A percentile compares a stretch with the other conserved stretches of the same genome.
Evolutionary conservation across 192 early-diverging fungal species (phyloP).

Genomic region (Coemansia aciculifera): DNA sequence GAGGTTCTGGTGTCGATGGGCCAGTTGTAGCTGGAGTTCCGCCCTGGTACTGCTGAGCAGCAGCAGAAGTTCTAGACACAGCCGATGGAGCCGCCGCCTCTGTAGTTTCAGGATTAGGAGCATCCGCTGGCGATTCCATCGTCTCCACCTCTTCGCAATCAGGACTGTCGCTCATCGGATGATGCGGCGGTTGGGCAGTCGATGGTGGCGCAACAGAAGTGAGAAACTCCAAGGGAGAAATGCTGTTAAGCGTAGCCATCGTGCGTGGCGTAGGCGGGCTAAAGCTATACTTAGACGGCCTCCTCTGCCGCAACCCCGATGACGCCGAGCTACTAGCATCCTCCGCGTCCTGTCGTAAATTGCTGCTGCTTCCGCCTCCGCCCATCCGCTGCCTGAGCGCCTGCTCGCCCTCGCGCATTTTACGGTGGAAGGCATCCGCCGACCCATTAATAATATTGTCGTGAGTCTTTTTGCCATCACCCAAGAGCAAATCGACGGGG

Average conservation of each 20-base stretch:
- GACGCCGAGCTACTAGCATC: not conserved
- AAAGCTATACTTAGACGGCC: conserved; percentile 42
- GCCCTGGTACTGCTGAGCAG: not conserved
- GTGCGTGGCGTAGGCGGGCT: conserved; percentile 55
- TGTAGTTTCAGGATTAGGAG: not conserved
- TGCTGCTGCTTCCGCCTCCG: conserved; percentile 1
- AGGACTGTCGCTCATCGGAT: not conserved
- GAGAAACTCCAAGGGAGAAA: conserved; percentile 57
- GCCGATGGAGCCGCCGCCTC: not conserved
- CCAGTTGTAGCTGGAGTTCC: conserved; percentile 1
- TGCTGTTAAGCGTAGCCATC: conserved; percentile 49
- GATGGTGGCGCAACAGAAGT: not conserved
- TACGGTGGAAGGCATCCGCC: conserved; percentile 32
- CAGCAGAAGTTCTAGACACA: not conserved
- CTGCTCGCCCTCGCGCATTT: conserved; percentile 40
- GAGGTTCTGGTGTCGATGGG: conserved; percentile 6
- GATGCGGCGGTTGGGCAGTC: not conserved
- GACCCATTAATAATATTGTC: conserved; percentile 35
- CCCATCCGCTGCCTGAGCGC: conserved; percentile 38
- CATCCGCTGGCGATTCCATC: not conserved
- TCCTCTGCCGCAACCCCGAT: not conserved
- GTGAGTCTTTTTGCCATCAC: conserved; percentile 21
- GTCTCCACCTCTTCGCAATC: too few relatives aligned
- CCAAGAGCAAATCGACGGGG: conserved; percentile 20
- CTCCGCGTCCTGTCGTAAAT: not conserved